Base-by-base conservation (phyloP, 441 rosid genomes). In the Gossypium gossypioides region DNA sequence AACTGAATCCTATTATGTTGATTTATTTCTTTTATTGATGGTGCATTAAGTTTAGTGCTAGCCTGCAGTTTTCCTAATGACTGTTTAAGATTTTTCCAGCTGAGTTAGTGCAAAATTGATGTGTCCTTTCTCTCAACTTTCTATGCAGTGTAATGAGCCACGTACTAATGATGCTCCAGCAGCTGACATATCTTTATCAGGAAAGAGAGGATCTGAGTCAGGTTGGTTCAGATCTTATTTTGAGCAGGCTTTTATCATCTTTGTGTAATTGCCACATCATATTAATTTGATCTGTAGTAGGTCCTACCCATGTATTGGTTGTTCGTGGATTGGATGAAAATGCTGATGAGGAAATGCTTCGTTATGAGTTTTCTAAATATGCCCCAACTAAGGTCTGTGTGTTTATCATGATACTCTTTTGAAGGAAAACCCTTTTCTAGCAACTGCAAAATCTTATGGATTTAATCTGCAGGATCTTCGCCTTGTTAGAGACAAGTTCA, bases 321-420 rank as follows among this genome's bases (percentile, higher is more conserved):
- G 97, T 92, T 71, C 97, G 97, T 67, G 99, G 97, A 64, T 84
- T 95, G 92, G 97, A 92, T 74, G 98, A 91, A 84, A 88, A 95
- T 84, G 97, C 97, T 71, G 99, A 95, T 62, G 99, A 95, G 82
- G 99, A 88, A 80, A 88, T 91, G 93, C 83, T 95, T 82, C 97
- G 97, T 46, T 91, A 91, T 81, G 99, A 95, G 75, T 95, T 95
- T 74, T 95, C 99, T 72, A 95, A 95, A 75, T 93, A 95, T 82
- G 99, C 97, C 77, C 96, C 97, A 32, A 92, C 92, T 44, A 95
- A 92, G 94, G 99, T 92, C 77, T 40, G 29, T 61, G 48, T 74
- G 15, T 52, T 27, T 55, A 16, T 37, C n/a, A 25, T 42, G 61
- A 2, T 27, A 27, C 12, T 37, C 6, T 54, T 60, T 46, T 42